A percentile compares a stretch with the other conserved stretches of the same genome.
phyloP scores from a whole-genome alignment of 352 stramenopile genomes.

The Phytophthora citrophthora region DNA sequence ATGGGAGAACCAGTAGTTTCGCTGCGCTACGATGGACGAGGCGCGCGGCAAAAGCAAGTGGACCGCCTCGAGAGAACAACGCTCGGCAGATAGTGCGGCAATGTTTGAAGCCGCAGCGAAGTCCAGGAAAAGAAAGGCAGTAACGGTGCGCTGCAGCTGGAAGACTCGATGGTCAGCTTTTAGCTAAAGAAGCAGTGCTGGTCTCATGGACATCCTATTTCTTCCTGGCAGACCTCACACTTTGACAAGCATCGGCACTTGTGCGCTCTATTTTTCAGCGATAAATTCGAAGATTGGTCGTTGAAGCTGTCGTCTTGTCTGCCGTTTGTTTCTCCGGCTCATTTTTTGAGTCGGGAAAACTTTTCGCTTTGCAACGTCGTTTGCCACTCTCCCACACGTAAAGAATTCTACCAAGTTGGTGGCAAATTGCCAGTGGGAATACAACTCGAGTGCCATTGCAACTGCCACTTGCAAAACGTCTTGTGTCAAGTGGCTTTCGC shows the following conservation, averaged over 20 bases:
- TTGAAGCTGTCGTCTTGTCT: constrained; percentile 14
- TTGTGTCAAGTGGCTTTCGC: no score
- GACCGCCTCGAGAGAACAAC: constrained; percentile 10
- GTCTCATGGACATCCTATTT: background rate
- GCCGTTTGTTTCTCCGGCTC: constrained; percentile 14
- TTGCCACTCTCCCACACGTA: background rate
- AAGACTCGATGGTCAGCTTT: background rate
- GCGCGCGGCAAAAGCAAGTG: constrained; percentile 5
- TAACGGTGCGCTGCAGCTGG: no score
- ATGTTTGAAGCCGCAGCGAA: no score
- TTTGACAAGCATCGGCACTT: background rate
- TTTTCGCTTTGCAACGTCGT: background rate
- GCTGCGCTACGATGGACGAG: constrained; percentile 21
- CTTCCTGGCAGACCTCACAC: constrained; percentile 6
- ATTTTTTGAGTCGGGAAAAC: constrained; percentile 9
- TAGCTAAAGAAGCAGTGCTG: background rate
- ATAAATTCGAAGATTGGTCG: constrained; percentile 35
- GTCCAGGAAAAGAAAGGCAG: no score
- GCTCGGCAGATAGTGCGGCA: constrained; percentile 1
- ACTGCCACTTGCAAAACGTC: no score
- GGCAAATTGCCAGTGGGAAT: no score
- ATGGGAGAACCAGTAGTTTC: constrained; percentile 20
- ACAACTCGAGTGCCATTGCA: no score
- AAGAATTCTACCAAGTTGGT: no score
- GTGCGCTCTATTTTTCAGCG: constrained; percentile 25